Evolutionary conservation across 768 basidiomycete genomes (phyloP), one percentile per base, ranked within the genome.

Genomic region (Cystofilobasidium macerans): DNA sequence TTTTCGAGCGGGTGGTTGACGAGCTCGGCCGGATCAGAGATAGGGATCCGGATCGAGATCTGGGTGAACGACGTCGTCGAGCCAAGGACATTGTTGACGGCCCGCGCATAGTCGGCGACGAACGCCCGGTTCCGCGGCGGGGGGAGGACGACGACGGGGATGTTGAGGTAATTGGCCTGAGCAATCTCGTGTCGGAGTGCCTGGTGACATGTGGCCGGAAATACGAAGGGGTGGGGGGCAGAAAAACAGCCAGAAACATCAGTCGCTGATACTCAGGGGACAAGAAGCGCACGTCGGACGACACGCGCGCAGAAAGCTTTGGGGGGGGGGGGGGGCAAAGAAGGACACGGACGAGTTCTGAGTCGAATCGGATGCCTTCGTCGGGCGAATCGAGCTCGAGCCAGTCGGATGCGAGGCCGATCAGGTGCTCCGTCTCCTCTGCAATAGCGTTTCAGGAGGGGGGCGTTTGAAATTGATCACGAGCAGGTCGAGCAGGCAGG

Each of bases 291-390:
- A n/a, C n/a, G n/a, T n/a, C n/a, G n/a, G 32, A 43, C 14, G 40
- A 35, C 14, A 42, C 7, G n/a, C 32, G 36, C 16, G 38, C 36
- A 40, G 26, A n/a, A n/a, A n/a, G n/a, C 20, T 36, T 7, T 8
- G 45, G 33, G 6, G 16, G 54, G 80, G 87, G 77, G 75, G 92
- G 91, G 63, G 13, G n/a, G n/a, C n/a, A n/a, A n/a, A n/a, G n/a
- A n/a, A n/a, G n/a, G n/a, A n/a, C 54, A 80, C 87, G 77, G 75
- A 92, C 92, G 62, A 94, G 87, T 77, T 94, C 95, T 53, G 91
- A 87, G 73, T 99, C 95, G 71, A 94, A 89, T 53, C 95, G 84
- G 62, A 98, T 85, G 81, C 93, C 90, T 71, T 91, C 89, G 76
- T 97, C 92, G 0, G 83, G 78, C 11, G 89, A 86, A 77, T 99